A percentile compares a stretch with the other conserved stretches of the same genome.
Evolutionary conservation across 2,329 filamentous ascomycete species (phyloP).

Genomic region (Daldinia sp.): DNA sequence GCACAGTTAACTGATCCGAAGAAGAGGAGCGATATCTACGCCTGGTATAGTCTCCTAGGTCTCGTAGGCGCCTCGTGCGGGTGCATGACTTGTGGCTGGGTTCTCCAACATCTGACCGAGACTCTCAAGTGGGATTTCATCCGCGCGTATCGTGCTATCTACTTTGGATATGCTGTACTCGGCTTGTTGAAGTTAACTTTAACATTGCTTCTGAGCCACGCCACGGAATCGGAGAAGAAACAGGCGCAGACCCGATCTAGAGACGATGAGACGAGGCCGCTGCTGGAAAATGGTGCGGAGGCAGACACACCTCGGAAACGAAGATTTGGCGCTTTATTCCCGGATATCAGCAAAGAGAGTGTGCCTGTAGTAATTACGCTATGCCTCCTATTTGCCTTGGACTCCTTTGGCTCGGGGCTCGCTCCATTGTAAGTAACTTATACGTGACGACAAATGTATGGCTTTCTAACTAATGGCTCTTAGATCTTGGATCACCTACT

Average conservation of each 20-base stretch:
- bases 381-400: slow-evolving; percentile 59
- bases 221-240: slow-evolving; percentile 47
- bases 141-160: slow-evolving; percentile 53
- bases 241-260: slow-evolving; percentile 22
- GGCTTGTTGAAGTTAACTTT: slow-evolving; percentile 66
- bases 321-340: slow-evolving; percentile 52
- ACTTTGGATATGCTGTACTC: slow-evolving; percentile 63
- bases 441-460: slow-evolving; percentile 23
- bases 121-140: slow-evolving; percentile 37
- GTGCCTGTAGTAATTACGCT: slow-evolving; percentile 65
- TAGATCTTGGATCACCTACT: slow-evolving; percentile 67
- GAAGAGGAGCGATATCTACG: slow-evolving; percentile 63
- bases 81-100: slow-evolving; percentile 65
- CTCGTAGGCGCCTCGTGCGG: slow-evolving; percentile 68
- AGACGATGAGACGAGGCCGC: slow-evolving; percentile 36
- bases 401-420: slow-evolving; percentile 67
- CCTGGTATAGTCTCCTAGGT: slow-evolving; percentile 68
- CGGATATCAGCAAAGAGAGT: slow-evolving; percentile 56
- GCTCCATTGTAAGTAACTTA: slow-evolving; percentile 65
- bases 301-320: slow-evolving; percentile 7
- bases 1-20: slow-evolving; percentile 61
- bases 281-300: slow-evolving; percentile 25
- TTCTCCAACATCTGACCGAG: slow-evolving; percentile 59
- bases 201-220: slow-evolving; percentile 55
- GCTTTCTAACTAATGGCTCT: slow-evolving; percentile 39